Evolutionary conservation across 2,329 filamentous ascomycete genomes (phyloP).

Genomic region (Pseudogymnoascus sp.): DNA sequence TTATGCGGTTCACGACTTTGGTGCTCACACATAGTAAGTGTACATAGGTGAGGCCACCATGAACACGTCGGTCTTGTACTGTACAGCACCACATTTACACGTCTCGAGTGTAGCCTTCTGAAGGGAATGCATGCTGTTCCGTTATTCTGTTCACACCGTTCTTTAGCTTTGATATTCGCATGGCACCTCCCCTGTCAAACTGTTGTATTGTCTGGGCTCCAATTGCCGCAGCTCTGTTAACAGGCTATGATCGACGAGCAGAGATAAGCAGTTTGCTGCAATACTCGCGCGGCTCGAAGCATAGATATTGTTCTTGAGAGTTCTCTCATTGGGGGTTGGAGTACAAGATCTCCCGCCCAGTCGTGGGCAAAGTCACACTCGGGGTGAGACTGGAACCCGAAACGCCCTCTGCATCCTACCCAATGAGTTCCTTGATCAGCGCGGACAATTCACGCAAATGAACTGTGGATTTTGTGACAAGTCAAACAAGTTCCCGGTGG

Average conservation of each 20-base stretch:
- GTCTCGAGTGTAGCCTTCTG: background rate
- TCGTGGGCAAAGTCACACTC: background rate
- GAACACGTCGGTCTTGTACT: background rate
- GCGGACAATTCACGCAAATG: background rate
- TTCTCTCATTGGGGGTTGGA: background rate
- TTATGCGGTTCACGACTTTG: background rate
- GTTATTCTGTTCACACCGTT: background rate
- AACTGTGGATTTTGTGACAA: background rate
- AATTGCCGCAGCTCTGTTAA: background rate
- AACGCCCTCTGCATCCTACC: background rate
- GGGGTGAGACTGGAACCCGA: background rate
- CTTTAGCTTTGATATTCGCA: background rate
- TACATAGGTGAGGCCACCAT: background rate
- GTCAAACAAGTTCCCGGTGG: background rate
- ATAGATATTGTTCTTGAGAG: background rate
- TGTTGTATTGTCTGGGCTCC: background rate
- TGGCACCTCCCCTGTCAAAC: background rate
- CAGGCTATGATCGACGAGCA: background rate
- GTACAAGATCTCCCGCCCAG: background rate
- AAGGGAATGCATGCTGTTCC: background rate
- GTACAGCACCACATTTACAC: background rate
- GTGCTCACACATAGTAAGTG: background rate
- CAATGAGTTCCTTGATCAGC: background rate
- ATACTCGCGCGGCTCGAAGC: constrained; percentile 1
- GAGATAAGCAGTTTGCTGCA: background rate